Evolutionary conservation across 140 eudicot genomes (phyloP), one percentile per base, ranked within the genome.

Genomic region (Stevia rebaudiana): DNA sequence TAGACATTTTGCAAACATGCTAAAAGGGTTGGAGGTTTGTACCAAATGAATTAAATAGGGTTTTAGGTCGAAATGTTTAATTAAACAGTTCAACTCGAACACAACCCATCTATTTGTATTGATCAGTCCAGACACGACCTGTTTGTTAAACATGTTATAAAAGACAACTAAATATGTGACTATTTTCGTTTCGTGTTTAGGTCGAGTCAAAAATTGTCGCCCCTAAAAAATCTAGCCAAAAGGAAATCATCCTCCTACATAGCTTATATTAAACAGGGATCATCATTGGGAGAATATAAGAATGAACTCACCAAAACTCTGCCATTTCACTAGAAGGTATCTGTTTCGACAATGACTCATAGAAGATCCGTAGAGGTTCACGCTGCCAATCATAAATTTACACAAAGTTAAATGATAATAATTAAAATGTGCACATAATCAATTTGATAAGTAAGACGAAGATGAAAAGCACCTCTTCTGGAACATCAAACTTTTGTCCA

Each of bases 301-400:
- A 69, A 63, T n/a, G 60, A 64, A 76, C 96, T 84, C 73, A 91
- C 98, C 98, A 91, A 71, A 87, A 91, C 71, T 91, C 98, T 18
- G 98, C 98, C 98, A 91, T 91, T 87, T 91, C 98, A 62, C 98
- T 91, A 4, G 96, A 84, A 40, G 98, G 98, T 72, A 91, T 87
- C 78, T 91, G 98, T 67, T 87, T 63, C 3, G 91, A 87, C 72
- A 91, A 70, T 33, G 98, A 87, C 74, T 87, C 95, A 10, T 91
- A 91, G 68, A 91, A 91, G 63, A 87, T 87, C 81, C 98, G 63
- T 30, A 87, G 65, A 36, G 98, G 98, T 56, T 91, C 98, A 42
- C 98, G 65, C 98, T 91, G 91, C 76, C 1, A 18, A 49, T 78
- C 66, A 77, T 67, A 16, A 76, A 50, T 49, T 55, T 53, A 15